Evolutionary conservation across 2,329 filamentous ascomycete genomes (phyloP).

Genomic region (Claviceps pazoutovae): DNA sequence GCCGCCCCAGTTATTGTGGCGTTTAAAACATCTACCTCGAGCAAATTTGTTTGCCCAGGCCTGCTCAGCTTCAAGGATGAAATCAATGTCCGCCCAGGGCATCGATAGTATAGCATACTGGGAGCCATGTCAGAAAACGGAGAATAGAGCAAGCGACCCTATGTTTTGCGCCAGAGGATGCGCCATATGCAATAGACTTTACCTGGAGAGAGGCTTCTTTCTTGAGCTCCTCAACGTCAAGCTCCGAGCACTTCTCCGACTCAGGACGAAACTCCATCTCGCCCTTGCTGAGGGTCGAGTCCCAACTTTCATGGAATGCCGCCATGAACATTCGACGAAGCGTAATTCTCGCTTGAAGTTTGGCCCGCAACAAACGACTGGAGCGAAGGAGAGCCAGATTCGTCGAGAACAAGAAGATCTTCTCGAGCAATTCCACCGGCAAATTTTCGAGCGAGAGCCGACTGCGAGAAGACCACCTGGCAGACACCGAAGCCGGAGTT

Average conservation of each 20-base stretch:
- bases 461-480: constrained; percentile 12
- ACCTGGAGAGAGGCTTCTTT: constrained; percentile 33
- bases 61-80: constrained; percentile 34
- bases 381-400: constrained; percentile 34
- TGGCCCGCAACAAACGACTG: constrained; percentile 28
- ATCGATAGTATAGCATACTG: constrained; percentile 31
- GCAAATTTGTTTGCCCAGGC: constrained; percentile 29
- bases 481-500: constrained; percentile 17
- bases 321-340: constrained; percentile 23
- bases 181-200: constrained; percentile 7
- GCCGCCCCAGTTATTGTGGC: constrained; percentile 7
- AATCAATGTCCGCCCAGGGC: constrained; percentile 28
- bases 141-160: neutral
- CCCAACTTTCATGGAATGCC: constrained; percentile 25
- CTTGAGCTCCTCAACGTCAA: constrained; percentile 3
- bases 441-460: constrained; percentile 21
- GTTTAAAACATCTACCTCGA: constrained; percentile 19
- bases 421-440: constrained; percentile 39
- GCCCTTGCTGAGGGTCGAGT: constrained; percentile 20
- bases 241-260: neutral
- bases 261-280: neutral
- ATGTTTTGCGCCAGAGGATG: neutral
- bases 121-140: neutral
- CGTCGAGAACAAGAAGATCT: constrained; percentile 34
- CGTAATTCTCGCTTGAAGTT: constrained; percentile 29